Conservation (phyloP, 805 yeast genomes). For the Ogataea zsoltii region DNA sequence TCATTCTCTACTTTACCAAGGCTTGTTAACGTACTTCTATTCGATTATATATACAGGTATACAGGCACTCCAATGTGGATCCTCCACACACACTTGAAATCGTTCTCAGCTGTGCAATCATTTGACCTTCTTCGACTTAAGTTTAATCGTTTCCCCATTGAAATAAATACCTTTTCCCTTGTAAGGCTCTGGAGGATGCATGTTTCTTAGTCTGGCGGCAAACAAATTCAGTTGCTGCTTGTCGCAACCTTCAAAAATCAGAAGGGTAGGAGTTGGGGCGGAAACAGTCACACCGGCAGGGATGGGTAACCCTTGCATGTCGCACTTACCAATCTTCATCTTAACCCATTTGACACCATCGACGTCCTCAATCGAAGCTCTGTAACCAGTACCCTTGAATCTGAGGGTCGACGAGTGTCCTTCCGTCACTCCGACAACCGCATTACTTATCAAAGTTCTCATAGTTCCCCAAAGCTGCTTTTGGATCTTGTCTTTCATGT, state of each 20-base stretch:
- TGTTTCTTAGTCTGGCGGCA: constrained; percentile 84
- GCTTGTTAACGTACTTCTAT: constrained; percentile 1
- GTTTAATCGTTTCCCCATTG: constrained; percentile 84
- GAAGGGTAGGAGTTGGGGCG: constrained; percentile 82
- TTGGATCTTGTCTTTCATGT: constrained; percentile 68
- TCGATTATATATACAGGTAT: constrained; percentile 3
- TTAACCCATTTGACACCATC: constrained; percentile 57
- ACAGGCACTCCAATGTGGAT: background rate
- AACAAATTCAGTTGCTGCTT: constrained; percentile 84
- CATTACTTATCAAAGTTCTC: constrained; percentile 74
- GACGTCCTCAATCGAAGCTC: constrained; percentile 73
- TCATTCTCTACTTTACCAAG: too few species aligned
- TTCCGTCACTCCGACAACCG: constrained; percentile 84
- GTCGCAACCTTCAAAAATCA: constrained; percentile 83
- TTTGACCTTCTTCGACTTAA: constrained; percentile 93
- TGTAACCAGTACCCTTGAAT: constrained; percentile 96
- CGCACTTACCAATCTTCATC: constrained; percentile 87
- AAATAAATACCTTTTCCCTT: constrained; percentile 97
- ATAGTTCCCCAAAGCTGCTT: constrained; percentile 95
- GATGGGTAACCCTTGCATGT: constrained; percentile 69
- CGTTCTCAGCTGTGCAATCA: constrained; percentile 35
- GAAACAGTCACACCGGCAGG: constrained; percentile 76
- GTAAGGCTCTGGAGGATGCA: constrained; percentile 96
- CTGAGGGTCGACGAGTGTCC: constrained; percentile 87
- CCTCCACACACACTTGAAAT: background rate